Conservation (phyloP, 1,284 basidiomycete species). For the Rhodotorula sp. region DNA sequence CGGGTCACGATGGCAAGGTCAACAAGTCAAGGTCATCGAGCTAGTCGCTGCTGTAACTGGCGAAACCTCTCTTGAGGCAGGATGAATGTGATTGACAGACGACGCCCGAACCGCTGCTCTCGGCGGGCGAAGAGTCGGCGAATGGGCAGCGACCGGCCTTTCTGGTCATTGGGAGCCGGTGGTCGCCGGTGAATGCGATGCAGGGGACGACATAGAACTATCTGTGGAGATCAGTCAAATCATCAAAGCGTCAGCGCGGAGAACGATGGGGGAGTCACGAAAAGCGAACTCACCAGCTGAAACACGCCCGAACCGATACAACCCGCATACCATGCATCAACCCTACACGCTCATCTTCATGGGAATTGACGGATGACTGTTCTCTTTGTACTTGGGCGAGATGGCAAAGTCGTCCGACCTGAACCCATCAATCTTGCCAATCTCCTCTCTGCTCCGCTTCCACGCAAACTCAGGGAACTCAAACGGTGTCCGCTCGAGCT, state of each 20-base stretch:
- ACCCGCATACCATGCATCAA: too few relatives aligned
- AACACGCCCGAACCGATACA: neutral
- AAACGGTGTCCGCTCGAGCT: slow-evolving; percentile 73
- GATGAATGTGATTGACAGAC: too few relatives aligned
- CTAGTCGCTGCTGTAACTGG: too few relatives aligned
- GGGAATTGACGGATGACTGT: slow-evolving; percentile 74
- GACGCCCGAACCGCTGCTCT: too few relatives aligned
- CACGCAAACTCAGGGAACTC: slow-evolving; percentile 77
- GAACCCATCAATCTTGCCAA: slow-evolving; percentile 73
- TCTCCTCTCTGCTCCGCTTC: slow-evolving; percentile 61
- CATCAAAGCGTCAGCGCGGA: neutral
- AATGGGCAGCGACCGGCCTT: too few relatives aligned
- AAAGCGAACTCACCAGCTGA: neutral
- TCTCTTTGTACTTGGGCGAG: slow-evolving; percentile 66
- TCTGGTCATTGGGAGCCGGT: too few relatives aligned
- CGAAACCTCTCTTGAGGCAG: too few relatives aligned
- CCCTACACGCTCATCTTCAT: slow-evolving; percentile 77
- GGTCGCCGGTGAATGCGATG: neutral
- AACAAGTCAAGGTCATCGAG: too few relatives aligned
- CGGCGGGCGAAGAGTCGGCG: too few relatives aligned
- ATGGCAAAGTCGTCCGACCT: slow-evolving; percentile 76
- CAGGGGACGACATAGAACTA: neutral
- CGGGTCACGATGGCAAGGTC: too few relatives aligned
- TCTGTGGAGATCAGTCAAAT: neutral
- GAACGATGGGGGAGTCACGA: too few relatives aligned